Evolutionary conservation across 805 yeast species (phyloP).

Genomic region (Candida krabiensis): DNA sequence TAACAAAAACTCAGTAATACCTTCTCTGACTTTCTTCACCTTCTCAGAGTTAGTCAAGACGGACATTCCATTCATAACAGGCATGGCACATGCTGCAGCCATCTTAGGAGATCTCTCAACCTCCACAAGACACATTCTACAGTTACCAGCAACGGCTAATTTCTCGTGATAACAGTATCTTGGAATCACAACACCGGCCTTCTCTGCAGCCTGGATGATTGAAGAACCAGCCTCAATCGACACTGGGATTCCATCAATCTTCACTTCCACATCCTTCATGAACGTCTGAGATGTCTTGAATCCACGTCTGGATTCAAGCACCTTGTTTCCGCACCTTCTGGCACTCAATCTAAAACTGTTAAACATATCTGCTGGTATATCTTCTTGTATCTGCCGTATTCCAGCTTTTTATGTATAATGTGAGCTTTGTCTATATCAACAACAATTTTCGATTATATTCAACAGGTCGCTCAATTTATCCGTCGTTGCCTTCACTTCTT

Average conservation of each 20-base stretch:
- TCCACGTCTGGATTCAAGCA: slow-evolving; percentile 7
- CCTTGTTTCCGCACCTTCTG: not conserved
- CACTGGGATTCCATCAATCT: slow-evolving; percentile 71
- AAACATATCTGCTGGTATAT: not conserved
- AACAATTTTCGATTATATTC: no score
- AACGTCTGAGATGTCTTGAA: slow-evolving; percentile 9
- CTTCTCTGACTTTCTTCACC: slow-evolving; percentile 81
- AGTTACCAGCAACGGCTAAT: slow-evolving; percentile 87
- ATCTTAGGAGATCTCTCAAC: slow-evolving; percentile 87
- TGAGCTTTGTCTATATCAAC: no score
- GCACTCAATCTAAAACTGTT: not conserved
- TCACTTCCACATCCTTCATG: slow-evolving; percentile 34
- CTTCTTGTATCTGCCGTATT: no score
- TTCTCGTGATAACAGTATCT: slow-evolving; percentile 92
- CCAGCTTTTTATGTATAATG: no score
- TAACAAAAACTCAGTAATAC: slow-evolving; percentile 84
- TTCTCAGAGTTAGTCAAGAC: slow-evolving; percentile 77
- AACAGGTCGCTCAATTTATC: no score
- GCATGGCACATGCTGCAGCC: slow-evolving; percentile 90
- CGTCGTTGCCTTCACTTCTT: no score
- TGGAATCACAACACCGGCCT: slow-evolving; percentile 86
- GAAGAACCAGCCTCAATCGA: slow-evolving; percentile 84
- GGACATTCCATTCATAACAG: slow-evolving; percentile 88
- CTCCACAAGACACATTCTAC: slow-evolving; percentile 91
- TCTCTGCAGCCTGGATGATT: slow-evolving; percentile 87